phyloP scores from a whole-genome alignment of 1,284 basidiomycete genomes.

The Neolentinus lepideus region DNA sequence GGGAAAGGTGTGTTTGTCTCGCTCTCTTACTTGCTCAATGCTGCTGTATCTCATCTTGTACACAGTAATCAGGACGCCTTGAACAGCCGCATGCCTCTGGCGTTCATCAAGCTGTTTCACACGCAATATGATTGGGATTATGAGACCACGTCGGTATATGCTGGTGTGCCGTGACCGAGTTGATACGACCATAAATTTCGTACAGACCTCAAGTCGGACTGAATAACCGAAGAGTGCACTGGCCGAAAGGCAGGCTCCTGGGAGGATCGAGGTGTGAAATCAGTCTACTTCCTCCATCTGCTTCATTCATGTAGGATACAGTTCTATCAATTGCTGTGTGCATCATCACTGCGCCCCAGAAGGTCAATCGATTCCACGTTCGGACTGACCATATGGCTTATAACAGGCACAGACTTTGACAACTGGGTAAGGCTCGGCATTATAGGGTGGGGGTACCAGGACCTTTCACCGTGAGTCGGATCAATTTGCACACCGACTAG shows the following conservation, averaged over 20 bases:
- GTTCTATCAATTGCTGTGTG: slow-evolving; percentile 17
- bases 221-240: slow-evolving; percentile 16
- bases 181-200: background rate
- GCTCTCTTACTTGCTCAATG: background rate
- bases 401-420: slow-evolving; percentile 26
- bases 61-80: slow-evolving; percentile 12
- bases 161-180: background rate
- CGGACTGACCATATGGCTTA: background rate
- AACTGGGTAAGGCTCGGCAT: slow-evolving; percentile 29
- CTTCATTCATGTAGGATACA: slow-evolving; percentile 1
- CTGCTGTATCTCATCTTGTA: background rate
- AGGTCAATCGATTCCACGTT: slow-evolving; percentile 14
- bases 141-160: slow-evolving; percentile 15
- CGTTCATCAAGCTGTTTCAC: slow-evolving; percentile 15
- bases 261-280: slow-evolving; percentile 21
- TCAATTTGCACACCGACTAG: too few relatives aligned
- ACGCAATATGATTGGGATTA: slow-evolving; percentile 22
- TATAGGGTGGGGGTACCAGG: slow-evolving; percentile 27
- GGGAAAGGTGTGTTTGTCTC: slow-evolving; percentile 16
- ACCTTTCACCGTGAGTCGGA: slow-evolving; percentile 21
- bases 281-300: background rate
- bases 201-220: slow-evolving; percentile 16
- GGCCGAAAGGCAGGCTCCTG: slow-evolving; percentile 27
- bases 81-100: slow-evolving; percentile 17
- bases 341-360: slow-evolving; percentile 19